Evolutionary conservation across 192 early-diverging fungal genomes (phyloP).

Genomic region (Backusella circina): DNA sequence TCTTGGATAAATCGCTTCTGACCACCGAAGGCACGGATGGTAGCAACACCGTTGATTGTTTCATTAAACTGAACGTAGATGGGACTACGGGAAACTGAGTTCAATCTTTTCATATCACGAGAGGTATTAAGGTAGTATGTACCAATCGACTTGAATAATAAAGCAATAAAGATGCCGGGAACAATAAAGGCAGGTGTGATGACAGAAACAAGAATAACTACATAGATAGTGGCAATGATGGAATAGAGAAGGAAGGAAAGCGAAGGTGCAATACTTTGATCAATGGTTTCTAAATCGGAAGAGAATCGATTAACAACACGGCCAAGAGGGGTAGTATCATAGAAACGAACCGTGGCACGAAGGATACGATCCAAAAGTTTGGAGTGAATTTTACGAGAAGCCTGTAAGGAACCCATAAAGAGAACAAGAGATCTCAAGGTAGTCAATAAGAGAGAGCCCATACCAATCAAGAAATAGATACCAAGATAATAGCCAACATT

Average conservation of each 20-base stretch:
- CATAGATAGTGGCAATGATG: conserved; percentile 46
- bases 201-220: conserved; percentile 58
- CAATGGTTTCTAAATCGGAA: conserved; percentile 81
- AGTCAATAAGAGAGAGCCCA: conserved; percentile 34
- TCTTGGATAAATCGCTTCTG: conserved; percentile 61
- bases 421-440: conserved; percentile 39
- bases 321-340: conserved; percentile 86
- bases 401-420: conserved; percentile 49
- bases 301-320: conserved; percentile 81
- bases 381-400: conserved; percentile 54
- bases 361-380: conserved; percentile 53
- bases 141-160: conserved; percentile 59
- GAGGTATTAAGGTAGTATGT: conserved; percentile 70
- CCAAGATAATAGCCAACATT: conserved; percentile 59
- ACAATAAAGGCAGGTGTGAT: conserved; percentile 75
- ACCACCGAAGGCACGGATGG: conserved; percentile 81
- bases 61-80: conserved; percentile 82
- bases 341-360: conserved; percentile 79
- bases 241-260: conserved; percentile 48
- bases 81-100: conserved; percentile 70
- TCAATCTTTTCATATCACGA: conserved; percentile 86
- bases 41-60: conserved; percentile 68
- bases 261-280: conserved; percentile 52
- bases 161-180: conserved; percentile 53
- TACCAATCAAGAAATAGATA: conserved; percentile 55